Percentiles rank a stretch among this genome's conserved stretches.
phyloP scores from a whole-genome alignment of 2,329 filamentous ascomycete genomes.

The Purpureocillium takamizusanense region DNA sequence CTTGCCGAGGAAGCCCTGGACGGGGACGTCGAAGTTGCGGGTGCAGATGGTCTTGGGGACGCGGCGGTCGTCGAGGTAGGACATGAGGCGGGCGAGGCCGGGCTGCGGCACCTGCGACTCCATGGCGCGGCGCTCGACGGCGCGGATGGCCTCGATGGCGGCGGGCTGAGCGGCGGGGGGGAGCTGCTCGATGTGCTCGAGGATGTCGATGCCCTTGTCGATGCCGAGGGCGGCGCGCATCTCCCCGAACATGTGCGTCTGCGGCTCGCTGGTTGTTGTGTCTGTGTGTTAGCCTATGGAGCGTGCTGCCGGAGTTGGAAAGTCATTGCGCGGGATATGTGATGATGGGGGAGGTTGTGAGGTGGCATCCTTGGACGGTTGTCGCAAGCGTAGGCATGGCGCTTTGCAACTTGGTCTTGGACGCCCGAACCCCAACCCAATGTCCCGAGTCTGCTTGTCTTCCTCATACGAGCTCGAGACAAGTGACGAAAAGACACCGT shows the following conservation, averaged over 20 bases:
- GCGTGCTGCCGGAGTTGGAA: too few species aligned
- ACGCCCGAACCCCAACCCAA: too few species aligned
- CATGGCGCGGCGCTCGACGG: conserved; percentile 79
- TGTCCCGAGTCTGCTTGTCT: too few species aligned
- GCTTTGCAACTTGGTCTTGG: too few species aligned
- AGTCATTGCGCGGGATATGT: too few species aligned
- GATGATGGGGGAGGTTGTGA: too few species aligned
- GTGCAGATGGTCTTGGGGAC: conserved; percentile 84
- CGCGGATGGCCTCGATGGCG: conserved; percentile 66
- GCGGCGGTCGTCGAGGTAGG: conserved; percentile 60
- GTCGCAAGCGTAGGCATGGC: too few species aligned
- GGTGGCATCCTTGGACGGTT: too few species aligned
- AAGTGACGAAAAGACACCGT: too few species aligned
- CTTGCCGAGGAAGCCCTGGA: conserved; percentile 63
- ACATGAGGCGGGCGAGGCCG: conserved; percentile 70
- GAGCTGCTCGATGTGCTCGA: conserved; percentile 75
- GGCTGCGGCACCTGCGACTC: conserved; percentile 69
- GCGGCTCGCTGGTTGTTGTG: conserved; percentile 57
- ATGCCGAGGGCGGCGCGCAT: conserved; percentile 76
- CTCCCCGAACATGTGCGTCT: conserved; percentile 89
- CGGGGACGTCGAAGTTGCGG: conserved; percentile 80
- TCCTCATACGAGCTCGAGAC: too few species aligned
- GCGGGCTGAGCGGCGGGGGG: conserved; percentile 47
- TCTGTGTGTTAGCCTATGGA: neutral
- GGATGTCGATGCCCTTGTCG: conserved; percentile 66